Percentiles rank a stretch among this genome's conserved stretches.
These are phyloP conservation scores for Taiozyma onychis DNA, from an alignment of 1,139 yeast species.

Conservation along the genomic window DNA sequence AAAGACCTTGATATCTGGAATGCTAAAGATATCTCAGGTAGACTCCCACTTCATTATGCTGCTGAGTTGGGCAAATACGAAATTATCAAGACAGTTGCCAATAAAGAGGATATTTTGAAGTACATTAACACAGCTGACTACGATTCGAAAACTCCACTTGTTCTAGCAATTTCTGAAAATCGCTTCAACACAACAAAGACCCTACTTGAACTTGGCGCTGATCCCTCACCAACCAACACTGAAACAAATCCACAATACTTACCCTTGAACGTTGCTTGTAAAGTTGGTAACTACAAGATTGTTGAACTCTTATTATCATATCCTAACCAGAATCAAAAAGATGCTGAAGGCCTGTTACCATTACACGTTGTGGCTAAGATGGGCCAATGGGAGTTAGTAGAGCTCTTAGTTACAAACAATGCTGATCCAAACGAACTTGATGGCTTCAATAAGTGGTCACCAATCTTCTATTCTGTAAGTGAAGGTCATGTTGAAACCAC, in stretches of 20 bases:
- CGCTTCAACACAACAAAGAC: slow-evolving; percentile 48
- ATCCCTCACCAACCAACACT: slow-evolving; percentile 44
- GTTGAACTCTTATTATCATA: slow-evolving; percentile 41
- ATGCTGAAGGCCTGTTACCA: slow-evolving; percentile 86
- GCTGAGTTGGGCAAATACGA: slow-evolving; percentile 57
- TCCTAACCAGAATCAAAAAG: slow-evolving; percentile 42
- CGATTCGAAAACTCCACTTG: slow-evolving; percentile 74
- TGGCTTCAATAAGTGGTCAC: slow-evolving; percentile 89
- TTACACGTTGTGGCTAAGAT: slow-evolving; percentile 84
- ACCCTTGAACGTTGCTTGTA: slow-evolving; percentile 88
- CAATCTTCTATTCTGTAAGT: slow-evolving; percentile 83
- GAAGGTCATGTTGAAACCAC: slow-evolving; percentile 79
- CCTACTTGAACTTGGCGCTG: slow-evolving; percentile 40
- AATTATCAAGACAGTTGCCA: slow-evolving; percentile 40
- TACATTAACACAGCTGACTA: slow-evolving; percentile 43
- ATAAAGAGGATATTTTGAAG: slow-evolving; percentile 8
- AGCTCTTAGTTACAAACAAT: slow-evolving; percentile 63
- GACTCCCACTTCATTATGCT: slow-evolving; percentile 86
- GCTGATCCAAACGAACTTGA: slow-evolving; percentile 78
- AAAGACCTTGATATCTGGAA: slow-evolving; percentile 26
- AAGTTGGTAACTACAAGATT: slow-evolving; percentile 70
- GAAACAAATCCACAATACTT: slow-evolving; percentile 60
- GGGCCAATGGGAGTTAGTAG: slow-evolving; percentile 67
- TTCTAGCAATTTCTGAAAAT: slow-evolving; percentile 70
- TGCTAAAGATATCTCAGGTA: slow-evolving; percentile 54